phyloP scores from a whole-genome alignment of 768 basidiomycete species.

The Suillus variegatus region DNA sequence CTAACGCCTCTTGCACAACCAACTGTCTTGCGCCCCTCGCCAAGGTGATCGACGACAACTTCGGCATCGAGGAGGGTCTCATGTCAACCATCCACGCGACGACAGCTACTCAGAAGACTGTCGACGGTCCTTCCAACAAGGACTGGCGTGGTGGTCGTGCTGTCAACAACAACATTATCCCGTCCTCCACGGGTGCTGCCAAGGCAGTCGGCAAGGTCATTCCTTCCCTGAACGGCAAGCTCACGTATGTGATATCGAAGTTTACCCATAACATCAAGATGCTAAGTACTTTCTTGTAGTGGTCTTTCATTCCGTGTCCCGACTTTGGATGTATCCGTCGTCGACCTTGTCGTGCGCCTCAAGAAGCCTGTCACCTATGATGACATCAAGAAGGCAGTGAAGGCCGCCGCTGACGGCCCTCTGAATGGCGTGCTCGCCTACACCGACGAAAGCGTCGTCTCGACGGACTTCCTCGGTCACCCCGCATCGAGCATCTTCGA shows the following conservation, averaged over 20 bases:
- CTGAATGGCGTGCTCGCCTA: constrained; percentile 82
- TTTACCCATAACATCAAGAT: constrained; percentile 2
- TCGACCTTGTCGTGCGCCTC: constrained; percentile 93
- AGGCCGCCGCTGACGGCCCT: constrained; percentile 70
- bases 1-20: constrained; percentile 99
- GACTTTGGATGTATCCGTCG: constrained; percentile 94
- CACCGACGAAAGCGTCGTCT: constrained; percentile 93
- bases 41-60: constrained; percentile 97
- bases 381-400: constrained; percentile 84
- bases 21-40: constrained; percentile 99
- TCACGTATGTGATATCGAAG: constrained; percentile 70
- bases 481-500: constrained; percentile 89
- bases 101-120: constrained; percentile 94
- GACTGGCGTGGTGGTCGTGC: constrained; percentile 98
- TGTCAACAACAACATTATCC: constrained; percentile 98
- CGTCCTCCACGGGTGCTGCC: constrained; percentile 97
- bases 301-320: constrained; percentile 98
- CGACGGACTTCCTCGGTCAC: constrained; percentile 88
- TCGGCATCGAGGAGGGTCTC: constrained; percentile 93
- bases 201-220: constrained; percentile 99
- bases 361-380: constrained; percentile 87
- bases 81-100: constrained; percentile 99
- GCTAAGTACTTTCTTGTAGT: constrained; percentile 36
- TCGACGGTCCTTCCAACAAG: constrained; percentile 92
- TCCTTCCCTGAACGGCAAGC: constrained; percentile 93